Evolutionary conservation across 2,329 filamentous ascomycete genomes (phyloP).

Genomic region (Trichoderma oligosporum): DNA sequence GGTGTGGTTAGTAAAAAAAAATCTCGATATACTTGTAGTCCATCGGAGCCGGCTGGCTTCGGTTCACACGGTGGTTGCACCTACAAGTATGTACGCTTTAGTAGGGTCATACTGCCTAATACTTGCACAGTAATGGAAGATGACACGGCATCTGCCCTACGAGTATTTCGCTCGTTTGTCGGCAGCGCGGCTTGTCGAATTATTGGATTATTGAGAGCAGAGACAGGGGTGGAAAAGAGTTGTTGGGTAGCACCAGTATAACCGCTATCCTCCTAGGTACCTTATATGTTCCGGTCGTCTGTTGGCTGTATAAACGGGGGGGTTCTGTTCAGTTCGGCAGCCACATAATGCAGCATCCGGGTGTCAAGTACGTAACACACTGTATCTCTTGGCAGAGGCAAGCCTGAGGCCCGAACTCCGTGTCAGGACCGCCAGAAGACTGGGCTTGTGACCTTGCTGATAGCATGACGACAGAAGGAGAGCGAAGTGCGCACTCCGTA

Average conservation of each 20-base stretch:
- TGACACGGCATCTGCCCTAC: background rate
- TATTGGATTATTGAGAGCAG: background rate
- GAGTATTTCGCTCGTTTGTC: background rate
- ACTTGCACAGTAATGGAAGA: background rate
- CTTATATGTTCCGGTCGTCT: background rate
- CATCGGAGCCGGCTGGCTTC: slow-evolving; percentile 20
- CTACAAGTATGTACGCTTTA: background rate
- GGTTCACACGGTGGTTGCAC: slow-evolving; percentile 9
- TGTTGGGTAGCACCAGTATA: background rate
- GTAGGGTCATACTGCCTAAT: background rate
- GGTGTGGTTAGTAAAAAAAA: slow-evolving; percentile 7
- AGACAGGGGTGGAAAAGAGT: background rate
- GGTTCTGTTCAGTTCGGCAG: background rate
- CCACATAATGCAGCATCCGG: slow-evolving; percentile 4
- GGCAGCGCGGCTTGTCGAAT: background rate
- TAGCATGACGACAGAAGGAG: background rate
- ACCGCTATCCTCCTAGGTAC: background rate
- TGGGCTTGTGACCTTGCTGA: slow-evolving; percentile 7
- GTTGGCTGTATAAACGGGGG: background rate
- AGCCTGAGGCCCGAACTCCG: background rate
- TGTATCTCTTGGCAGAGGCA: background rate
- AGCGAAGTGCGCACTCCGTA: background rate
- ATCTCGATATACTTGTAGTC: slow-evolving; percentile 5
- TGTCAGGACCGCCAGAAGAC: background rate
- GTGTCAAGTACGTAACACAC: background rate